Percentiles rank a stretch among this genome's conserved stretches.
These are phyloP conservation scores for Phytophthora niederhauseri DNA, from an alignment of 352 stramenopile genomes.

Conservation along the genomic window DNA sequence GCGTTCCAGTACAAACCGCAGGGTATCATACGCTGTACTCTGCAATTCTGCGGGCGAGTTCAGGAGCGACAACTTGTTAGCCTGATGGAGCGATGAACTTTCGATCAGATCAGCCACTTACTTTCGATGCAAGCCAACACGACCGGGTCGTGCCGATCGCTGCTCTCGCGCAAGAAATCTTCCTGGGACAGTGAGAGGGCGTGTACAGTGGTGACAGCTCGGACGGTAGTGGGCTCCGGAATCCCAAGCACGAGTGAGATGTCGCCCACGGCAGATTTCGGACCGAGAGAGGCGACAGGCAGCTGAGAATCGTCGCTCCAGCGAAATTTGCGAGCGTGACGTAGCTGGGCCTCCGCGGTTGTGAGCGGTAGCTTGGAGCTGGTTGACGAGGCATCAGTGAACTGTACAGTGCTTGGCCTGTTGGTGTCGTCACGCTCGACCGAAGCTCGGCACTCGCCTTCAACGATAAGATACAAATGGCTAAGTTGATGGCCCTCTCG, in stretches of 20 bases:
- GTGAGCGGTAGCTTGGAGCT: constrained; percentile 17
- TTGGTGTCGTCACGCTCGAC: constrained; percentile 24
- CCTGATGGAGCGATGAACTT: neutral
- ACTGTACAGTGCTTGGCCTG: constrained; percentile 3
- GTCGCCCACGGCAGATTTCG: constrained; percentile 43
- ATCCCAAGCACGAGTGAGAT: constrained; percentile 45
- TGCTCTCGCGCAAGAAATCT: constrained; percentile 48
- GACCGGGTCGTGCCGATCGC: constrained; percentile 41
- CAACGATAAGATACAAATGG: constrained; percentile 41
- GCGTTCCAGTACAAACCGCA: constrained; percentile 55
- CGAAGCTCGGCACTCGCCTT: constrained; percentile 49
- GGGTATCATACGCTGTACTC: constrained; percentile 54
- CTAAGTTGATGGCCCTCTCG: constrained; percentile 35
- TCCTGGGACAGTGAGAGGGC: constrained; percentile 39
- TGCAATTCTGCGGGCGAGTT: constrained; percentile 40
- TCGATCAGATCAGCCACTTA: constrained; percentile 9
- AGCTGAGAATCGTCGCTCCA: constrained; percentile 32
- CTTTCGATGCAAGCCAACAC: constrained; percentile 31
- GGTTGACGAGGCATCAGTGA: constrained; percentile 1
- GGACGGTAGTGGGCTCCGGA: constrained; percentile 43
- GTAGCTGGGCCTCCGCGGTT: constrained; percentile 31
- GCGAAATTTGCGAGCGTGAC: constrained; percentile 37
- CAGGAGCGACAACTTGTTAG: neutral
- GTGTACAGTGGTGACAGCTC: constrained; percentile 42
- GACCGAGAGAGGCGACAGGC: constrained; percentile 41